Conservation (phyloP, 176 grass and related monocot species). For the Eragrostis curvula region DNA sequence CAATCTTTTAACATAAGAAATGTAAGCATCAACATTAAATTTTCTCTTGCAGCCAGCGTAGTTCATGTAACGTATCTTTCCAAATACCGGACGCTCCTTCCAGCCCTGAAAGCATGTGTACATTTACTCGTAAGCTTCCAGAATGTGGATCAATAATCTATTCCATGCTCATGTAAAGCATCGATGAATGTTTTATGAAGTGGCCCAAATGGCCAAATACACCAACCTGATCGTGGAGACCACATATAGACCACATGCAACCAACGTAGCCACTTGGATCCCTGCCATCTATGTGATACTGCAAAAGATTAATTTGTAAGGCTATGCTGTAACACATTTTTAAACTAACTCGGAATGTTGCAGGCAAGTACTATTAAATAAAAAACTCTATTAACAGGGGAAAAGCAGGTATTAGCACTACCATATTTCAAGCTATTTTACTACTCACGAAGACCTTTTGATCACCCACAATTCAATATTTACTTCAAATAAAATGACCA, state of each 20-base stretch:
- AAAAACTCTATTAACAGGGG: not conserved
- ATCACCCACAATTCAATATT: not conserved
- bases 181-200: not conserved
- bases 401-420: not conserved
- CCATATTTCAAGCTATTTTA: slow-evolving; percentile 7
- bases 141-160: not conserved
- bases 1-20: slow-evolving; percentile 73
- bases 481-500: slow-evolving; percentile 7
- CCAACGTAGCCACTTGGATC: slow-evolving; percentile 94
- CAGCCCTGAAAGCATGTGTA: slow-evolving; percentile 63
- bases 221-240: slow-evolving; percentile 91
- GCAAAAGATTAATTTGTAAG: slow-evolving; percentile 34
- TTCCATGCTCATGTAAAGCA: slow-evolving; percentile 18
- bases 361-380: not conserved
- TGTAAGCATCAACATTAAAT: slow-evolving; percentile 83
- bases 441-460: not conserved
- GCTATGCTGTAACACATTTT: not conserved
- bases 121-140: slow-evolving; percentile 10
- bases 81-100: slow-evolving; percentile 93
- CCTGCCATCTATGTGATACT: slow-evolving; percentile 93
- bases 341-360: not conserved
- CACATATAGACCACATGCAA: slow-evolving; percentile 99
- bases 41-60: slow-evolving; percentile 96
- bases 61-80: slow-evolving; percentile 99
- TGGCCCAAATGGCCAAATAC: not conserved